phyloP scores from a whole-genome alignment of 2,329 filamentous ascomycete species.

The Calonectria pseudoturangicola region DNA sequence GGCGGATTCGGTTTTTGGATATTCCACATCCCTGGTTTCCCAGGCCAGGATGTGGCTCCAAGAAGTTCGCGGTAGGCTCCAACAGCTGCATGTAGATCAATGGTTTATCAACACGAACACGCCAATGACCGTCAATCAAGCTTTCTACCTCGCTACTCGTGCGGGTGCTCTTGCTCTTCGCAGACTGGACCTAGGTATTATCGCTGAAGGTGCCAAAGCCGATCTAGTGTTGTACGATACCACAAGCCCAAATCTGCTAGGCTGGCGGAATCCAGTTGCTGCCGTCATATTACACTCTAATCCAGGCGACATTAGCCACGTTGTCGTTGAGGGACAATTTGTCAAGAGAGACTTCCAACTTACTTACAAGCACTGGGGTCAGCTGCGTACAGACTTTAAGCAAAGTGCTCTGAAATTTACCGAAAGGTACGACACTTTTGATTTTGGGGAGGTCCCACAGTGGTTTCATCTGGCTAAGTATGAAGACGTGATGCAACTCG shows the following conservation, averaged over 20 bases:
- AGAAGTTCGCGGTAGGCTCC: slow-evolving; percentile 62
- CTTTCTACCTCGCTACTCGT: slow-evolving; percentile 73
- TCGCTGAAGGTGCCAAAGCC: slow-evolving; percentile 70
- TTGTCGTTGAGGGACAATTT: slow-evolving; percentile 69
- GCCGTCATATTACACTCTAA: slow-evolving; percentile 74
- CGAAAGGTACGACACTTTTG: no score
- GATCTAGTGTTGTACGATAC: slow-evolving; percentile 72
- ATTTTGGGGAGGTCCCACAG: no score
- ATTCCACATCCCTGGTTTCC: slow-evolving; percentile 68
- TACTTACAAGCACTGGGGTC: not conserved
- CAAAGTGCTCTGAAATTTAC: slow-evolving; percentile 54
- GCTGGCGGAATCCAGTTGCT: slow-evolving; percentile 73
- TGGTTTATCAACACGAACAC: slow-evolving; percentile 65
- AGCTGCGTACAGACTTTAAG: slow-evolving; percentile 54
- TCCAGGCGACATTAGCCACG: slow-evolving; percentile 70
- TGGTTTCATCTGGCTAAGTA: not conserved
- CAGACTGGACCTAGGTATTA: slow-evolving; percentile 69
- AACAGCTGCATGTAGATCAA: slow-evolving; percentile 59
- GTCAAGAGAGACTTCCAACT: slow-evolving; percentile 58
- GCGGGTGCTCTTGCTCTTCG: slow-evolving; percentile 71
- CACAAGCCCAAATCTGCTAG: slow-evolving; percentile 68
- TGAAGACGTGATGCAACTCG: not conserved
- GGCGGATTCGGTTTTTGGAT: slow-evolving; percentile 74
- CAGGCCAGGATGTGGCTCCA: slow-evolving; percentile 75
- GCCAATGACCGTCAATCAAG: slow-evolving; percentile 72